Conservation (phyloP, 306 rosid genomes). For the Lupinus albus region DNA sequence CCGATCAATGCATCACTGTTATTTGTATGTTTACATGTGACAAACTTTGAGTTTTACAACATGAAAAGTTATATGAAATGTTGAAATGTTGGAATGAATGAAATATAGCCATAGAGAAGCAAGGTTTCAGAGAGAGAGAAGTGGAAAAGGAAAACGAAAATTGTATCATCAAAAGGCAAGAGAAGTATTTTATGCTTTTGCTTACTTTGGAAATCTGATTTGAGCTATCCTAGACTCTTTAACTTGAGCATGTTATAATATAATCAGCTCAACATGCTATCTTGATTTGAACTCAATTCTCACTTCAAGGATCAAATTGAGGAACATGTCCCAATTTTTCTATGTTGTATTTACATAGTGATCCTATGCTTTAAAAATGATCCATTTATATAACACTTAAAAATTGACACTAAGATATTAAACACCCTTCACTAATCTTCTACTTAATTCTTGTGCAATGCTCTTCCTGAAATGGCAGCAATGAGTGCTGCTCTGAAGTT, state of each 20-base stretch:
- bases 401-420: constrained; percentile 26
- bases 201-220: constrained; percentile 14
- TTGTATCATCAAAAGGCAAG: not conserved
- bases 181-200: not conserved
- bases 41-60: too few species aligned
- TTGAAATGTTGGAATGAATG: not conserved
- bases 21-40: not conserved
- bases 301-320: constrained; percentile 46
- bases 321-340: constrained; percentile 44
- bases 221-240: constrained; percentile 10
- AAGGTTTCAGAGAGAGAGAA: not conserved
- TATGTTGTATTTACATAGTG: constrained; percentile 66
- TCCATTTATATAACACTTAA: constrained; percentile 33
- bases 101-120: not conserved
- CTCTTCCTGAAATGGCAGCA: constrained; percentile 89
- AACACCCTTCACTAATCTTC: constrained; percentile 32
- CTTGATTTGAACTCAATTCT: constrained; percentile 34
- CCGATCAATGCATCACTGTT: not conserved
- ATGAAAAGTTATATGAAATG: too few species aligned
- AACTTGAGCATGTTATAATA: constrained; percentile 20
- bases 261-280: constrained; percentile 24
- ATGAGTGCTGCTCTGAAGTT: constrained; percentile 89
- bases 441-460: constrained; percentile 49
- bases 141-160: constrained; percentile 1
- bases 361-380: constrained; percentile 45